Conservation (phyloP, 2,329 filamentous ascomycete genomes). For the Fusarium bulbicola region DNA sequence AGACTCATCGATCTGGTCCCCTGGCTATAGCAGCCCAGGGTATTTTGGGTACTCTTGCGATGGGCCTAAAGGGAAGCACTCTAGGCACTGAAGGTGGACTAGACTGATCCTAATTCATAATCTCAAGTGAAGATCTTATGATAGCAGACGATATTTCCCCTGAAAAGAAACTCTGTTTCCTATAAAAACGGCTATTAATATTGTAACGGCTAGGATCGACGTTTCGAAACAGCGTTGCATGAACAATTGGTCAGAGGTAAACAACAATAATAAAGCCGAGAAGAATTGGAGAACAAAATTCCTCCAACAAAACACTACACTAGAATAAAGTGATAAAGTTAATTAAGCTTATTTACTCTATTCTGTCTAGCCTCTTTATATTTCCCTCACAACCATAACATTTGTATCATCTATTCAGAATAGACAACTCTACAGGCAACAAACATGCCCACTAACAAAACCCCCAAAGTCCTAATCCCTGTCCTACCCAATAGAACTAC, state of each 20-base stretch:
- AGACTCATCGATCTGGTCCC: neutral
- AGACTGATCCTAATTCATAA: neutral
- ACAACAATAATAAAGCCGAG: neutral
- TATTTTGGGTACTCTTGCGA: neutral
- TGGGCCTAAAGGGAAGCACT: neutral
- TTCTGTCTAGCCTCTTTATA: neutral
- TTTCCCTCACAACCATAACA: neutral
- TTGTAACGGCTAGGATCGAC: neutral
- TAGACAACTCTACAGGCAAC: slow-evolving; percentile 6
- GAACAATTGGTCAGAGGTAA: neutral
- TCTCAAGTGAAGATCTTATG: neutral
- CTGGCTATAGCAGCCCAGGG: neutral
- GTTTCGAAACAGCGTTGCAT: neutral
- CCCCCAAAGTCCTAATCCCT: neutral
- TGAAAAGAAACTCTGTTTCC: neutral
- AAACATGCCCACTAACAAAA: slow-evolving; percentile 15
- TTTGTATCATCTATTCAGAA: neutral
- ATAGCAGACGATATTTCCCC: neutral
- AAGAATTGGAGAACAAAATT: neutral
- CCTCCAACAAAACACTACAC: too few relatives aligned
- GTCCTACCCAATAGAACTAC: slow-evolving; percentile 30
- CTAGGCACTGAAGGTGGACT: neutral
- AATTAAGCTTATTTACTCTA: neutral
- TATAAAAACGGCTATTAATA: neutral
- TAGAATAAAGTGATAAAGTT: neutral